Base-by-base conservation (phyloP, 129 eudicot species). In the Arctium lappa region DNA sequence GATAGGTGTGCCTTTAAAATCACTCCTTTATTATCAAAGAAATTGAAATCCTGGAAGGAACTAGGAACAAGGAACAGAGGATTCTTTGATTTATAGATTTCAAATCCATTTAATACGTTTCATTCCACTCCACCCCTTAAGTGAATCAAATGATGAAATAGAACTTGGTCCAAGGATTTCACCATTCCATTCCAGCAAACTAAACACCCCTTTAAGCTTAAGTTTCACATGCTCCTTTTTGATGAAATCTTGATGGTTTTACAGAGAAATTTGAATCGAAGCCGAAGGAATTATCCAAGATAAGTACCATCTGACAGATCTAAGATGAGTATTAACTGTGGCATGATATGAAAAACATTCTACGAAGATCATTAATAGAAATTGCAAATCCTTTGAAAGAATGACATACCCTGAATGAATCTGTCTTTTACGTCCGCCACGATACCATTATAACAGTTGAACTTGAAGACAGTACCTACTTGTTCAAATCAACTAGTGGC, bases 401-500 rank as follows among this genome's bases (percentile, higher is more conserved):
- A 70, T 66, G 13, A 42, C 34, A 79, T 40, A 69, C 69, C 27
- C 70, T 8, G 46, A 16, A 31, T 44, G 42, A 44, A 46, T 53
- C 7, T n/a, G 8, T 15, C 27, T 53, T 53, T 53, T 15, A 53
- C 65, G 65, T 53, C 2, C 4, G 2, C 65, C 65, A 15, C 63
- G 63, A 50, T 50, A 50, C 63, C 27, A 16, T 60, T 60, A 16
- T n/a, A 46, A 46, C 56, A 46, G 56, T 15, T 10, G 2, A 46
- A 11, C 56, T 46, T 11, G 3, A 46, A 46, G 3, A 46, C 15
- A 42, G 4, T 10, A 31, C 33, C 84, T 86, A 84, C 69, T 70
- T 81, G 78, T 88, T 90, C 75, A 82, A 74, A 84, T 86, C 85
- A 16, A 76, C 39, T 16, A 88, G 44, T 22, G 89, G 91, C 73